Percentiles rank a stretch among this genome's conserved stretches.
Evolutionary conservation across 1,139 yeast genomes (phyloP).

Genomic region (Saccharomyces hybrid): DNA sequence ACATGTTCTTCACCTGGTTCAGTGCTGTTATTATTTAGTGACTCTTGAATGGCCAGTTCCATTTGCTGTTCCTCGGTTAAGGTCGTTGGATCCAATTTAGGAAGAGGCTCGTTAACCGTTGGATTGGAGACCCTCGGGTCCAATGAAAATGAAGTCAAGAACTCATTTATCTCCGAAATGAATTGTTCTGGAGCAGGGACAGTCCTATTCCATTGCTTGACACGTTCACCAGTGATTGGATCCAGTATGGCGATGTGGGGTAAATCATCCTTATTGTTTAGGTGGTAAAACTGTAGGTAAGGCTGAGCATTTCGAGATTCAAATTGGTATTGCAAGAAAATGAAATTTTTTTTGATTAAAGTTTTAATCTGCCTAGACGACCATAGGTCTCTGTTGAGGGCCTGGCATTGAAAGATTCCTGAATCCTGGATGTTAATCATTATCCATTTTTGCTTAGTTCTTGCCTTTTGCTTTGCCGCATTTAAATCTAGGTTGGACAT

Average conservation of each 20-base stretch:
- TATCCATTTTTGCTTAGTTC: constrained; percentile 66
- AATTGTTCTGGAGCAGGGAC: constrained; percentile 55
- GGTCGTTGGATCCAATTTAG: constrained; percentile 48
- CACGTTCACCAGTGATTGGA: constrained; percentile 90
- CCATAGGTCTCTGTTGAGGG: constrained; percentile 91
- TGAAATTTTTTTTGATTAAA: constrained; percentile 56
- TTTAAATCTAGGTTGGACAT: constrained; percentile 65
- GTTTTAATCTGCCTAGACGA: constrained; percentile 58
- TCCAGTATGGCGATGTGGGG: constrained; percentile 93
- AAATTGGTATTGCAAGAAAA: constrained; percentile 73
- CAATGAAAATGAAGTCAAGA: constrained; percentile 57
- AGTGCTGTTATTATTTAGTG: constrained; percentile 35
- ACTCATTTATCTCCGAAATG: constrained; percentile 52
- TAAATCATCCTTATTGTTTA: constrained; percentile 40
- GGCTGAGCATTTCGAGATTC: constrained; percentile 69
- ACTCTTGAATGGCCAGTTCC: constrained; percentile 66
- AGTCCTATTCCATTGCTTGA: constrained; percentile 59
- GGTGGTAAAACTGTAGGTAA: constrained; percentile 65
- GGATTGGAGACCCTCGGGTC: constrained; percentile 66
- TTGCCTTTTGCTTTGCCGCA: constrained; percentile 62
- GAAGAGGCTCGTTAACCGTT: constrained; percentile 38
- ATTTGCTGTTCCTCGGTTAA: constrained; percentile 82
- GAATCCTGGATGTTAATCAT: constrained; percentile 81
- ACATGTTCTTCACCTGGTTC: constrained; percentile 11
- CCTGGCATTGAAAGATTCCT: constrained; percentile 80